phyloP scores from a whole-genome alignment of 306 rosid genomes.

The Mucuna pruriens region DNA sequence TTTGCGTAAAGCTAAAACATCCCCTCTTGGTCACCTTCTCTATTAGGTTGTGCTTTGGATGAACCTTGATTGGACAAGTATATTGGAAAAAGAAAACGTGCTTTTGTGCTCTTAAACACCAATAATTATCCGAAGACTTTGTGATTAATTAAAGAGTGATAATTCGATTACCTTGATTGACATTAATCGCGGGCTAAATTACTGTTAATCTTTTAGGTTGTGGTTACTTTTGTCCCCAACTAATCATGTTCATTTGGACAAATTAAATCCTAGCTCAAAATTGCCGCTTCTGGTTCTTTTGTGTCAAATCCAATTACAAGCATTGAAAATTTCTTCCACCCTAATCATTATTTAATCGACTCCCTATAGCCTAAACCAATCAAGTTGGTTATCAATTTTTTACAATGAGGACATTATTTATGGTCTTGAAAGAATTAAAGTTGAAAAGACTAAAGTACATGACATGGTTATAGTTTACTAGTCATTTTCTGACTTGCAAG shows the following conservation, averaged over 20 bases:
- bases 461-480: slow-evolving; percentile 3
- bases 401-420: neutral
- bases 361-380: slow-evolving; percentile 8
- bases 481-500: slow-evolving; percentile 11
- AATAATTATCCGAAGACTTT: slow-evolving; percentile 23
- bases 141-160: slow-evolving; percentile 1
- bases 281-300: neutral
- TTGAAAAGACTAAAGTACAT: neutral
- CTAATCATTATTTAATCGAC: slow-evolving; percentile 32
- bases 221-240: slow-evolving; percentile 34
- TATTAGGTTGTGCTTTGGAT: neutral
- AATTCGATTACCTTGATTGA: slow-evolving; percentile 18
- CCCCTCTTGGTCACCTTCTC: neutral
- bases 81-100: neutral
- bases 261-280: slow-evolving; percentile 22
- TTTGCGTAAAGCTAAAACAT: slow-evolving; percentile 6
- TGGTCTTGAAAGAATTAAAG: slow-evolving; percentile 10
- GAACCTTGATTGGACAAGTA: slow-evolving; percentile 8
- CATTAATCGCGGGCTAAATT: slow-evolving; percentile 22
- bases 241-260: slow-evolving; percentile 15
- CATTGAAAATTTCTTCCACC: neutral
- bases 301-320: slow-evolving; percentile 21
- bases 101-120: neutral
- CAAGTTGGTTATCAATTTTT: neutral
- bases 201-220: neutral